Conservation (phyloP, 106 monocot genomes). For the Chionographis japonica region DNA sequence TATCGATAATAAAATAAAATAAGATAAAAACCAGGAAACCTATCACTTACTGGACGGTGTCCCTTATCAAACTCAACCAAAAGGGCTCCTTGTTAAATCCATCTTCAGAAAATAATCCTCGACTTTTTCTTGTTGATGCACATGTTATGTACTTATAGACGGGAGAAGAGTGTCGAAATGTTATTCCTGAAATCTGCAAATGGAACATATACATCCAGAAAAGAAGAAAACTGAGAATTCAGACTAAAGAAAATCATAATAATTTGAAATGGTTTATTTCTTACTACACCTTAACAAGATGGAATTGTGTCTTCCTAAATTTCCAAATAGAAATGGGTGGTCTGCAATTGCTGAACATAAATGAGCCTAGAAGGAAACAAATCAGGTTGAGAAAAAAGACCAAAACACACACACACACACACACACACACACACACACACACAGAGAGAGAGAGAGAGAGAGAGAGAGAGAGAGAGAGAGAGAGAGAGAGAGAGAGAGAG, state of each 20-base stretch:
- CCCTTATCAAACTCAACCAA: conserved; percentile 50
- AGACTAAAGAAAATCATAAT: not conserved
- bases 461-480: no score
- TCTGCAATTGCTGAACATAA: not conserved
- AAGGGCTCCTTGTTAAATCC: conserved; percentile 39
- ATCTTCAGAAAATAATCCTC: conserved; percentile 12
- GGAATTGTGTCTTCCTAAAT: not conserved
- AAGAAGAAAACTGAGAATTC: not conserved
- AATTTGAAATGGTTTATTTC: not conserved
- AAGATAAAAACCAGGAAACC: not conserved
- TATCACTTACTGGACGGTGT: conserved; percentile 34
- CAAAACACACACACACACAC: no score
- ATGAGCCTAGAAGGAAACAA: no score
- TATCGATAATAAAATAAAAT: no score
- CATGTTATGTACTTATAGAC: conserved; percentile 4
- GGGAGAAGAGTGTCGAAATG: conserved; percentile 9
- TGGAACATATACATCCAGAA: no score
- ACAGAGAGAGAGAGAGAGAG: no score
- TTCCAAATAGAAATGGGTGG: not conserved
- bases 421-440: no score
- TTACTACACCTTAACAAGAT: not conserved
- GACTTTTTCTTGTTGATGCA: conserved; percentile 22
- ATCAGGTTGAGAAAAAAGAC: no score
- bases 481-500: no score
- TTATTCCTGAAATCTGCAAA: not conserved